phyloP scores from a whole-genome alignment of 2,329 filamentous ascomycete genomes.

The Trichophyton equinum region DNA sequence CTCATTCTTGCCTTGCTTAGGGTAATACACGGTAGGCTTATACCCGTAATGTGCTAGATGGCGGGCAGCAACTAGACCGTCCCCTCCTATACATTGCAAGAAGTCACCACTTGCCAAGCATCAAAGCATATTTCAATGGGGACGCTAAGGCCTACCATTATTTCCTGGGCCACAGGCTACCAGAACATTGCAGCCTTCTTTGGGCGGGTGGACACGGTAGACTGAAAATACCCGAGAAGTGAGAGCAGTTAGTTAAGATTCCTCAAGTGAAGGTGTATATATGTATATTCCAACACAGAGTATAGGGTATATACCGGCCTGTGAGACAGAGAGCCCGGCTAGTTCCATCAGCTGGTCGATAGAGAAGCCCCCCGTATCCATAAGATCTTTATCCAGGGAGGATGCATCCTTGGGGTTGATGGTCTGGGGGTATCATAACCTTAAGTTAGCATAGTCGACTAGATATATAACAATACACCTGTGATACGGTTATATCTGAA shows the following conservation, averaged over 20 bases:
- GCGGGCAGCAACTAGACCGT: constrained; percentile 85
- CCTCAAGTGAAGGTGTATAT: background rate
- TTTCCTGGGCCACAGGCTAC: constrained; percentile 82
- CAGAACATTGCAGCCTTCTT: constrained; percentile 58
- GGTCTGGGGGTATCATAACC: constrained; percentile 44
- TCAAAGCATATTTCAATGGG: background rate
- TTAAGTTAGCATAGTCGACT: background rate
- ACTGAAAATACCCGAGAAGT: constrained; percentile 40
- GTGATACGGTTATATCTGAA: background rate
- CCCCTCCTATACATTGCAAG: constrained; percentile 51
- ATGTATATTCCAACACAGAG: background rate
- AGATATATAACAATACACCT: background rate
- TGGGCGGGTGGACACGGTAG: constrained; percentile 67
- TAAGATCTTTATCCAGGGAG: constrained; percentile 83
- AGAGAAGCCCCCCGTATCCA: constrained; percentile 75
- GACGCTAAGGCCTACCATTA: constrained; percentile 33
- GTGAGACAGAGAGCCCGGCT: constrained; percentile 81
- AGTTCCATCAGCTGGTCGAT: constrained; percentile 97
- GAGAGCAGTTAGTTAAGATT: background rate
- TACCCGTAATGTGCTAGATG: constrained; percentile 91
- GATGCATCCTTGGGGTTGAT: constrained; percentile 77
- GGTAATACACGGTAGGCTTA: constrained; percentile 77
- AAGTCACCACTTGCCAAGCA: background rate
- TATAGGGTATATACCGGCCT: constrained; percentile 50
- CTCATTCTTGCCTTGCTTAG: constrained; percentile 81